Base-by-base conservation (phyloP, 768 basidiomycete species). In the Daedaleopsis nitida region DNA sequence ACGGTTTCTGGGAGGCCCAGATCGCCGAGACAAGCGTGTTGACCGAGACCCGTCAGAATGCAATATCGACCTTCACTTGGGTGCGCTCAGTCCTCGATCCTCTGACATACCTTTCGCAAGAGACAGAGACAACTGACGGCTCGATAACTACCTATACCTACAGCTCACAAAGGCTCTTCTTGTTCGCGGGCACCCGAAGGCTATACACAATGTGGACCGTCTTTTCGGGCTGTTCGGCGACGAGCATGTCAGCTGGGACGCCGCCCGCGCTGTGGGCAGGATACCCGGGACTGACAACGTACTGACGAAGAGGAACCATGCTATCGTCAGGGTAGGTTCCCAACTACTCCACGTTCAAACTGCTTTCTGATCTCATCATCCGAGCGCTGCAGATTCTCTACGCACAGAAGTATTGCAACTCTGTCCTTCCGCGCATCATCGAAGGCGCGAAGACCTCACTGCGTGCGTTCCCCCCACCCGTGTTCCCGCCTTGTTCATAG, bases 131-230 rank as follows among this genome's bases (percentile, higher is more conserved):
- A 3, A 32, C 27, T 32, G 27, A 32, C 27, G 27, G 27, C n/a
- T 48, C n/a, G 34, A 5, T 43, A 5, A 2, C 23, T 54, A 13
- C 24, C 32, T 34, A 5, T 54, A 13, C 24, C 32, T 34, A 5
- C 64, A 97, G 96, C 80, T 92, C 14, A 81, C 86, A 19, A 92
- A 92, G 73, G 93, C 86, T 0, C 78, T 99, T 24, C 76, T 95
- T 1, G 84, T 95, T 1, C 84, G 88, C 13, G 87, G 86, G 27
- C 87, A 96, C 68, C 73, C 84, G 1, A 71, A 76, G 3, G 85
- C 87, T 0, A 74, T 80, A 59, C 64, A 72, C 1, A 86, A 89
- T 62, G 75, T 88, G 12, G 82, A 89, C 35, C 75, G 81, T 3
- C 73, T 98, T 23, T 86, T 97, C 63, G 80, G 81, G 13, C 77